Base-by-base conservation (phyloP, 169 alveolate genomes). In the Neospora caninum region DNA sequence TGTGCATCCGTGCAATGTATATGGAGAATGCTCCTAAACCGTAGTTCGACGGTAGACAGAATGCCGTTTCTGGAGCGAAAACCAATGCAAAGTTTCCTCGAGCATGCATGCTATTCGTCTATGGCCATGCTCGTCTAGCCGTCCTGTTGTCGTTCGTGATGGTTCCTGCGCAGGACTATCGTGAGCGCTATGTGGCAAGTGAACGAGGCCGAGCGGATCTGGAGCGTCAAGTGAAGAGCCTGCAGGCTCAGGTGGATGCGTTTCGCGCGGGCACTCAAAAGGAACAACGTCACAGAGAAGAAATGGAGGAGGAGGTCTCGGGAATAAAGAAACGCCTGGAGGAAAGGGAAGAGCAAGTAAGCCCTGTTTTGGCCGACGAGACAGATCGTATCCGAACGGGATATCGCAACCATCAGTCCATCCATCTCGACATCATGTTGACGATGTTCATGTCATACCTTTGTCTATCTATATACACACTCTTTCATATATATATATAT, bases 221-320 rank as follows among this genome's bases (percentile, higher is more conserved):
- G 41, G 89, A 38, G 89, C 89, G 34, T 13, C 89, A 82, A 67
- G 69, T 41, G 89, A 38, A 82, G 89, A 7, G 29, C 10, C 89
- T 82, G 29, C 89, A 41, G 67, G 43, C 38, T 41, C 89, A 82
- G 64, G n/a, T 82, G 34, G 54, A 38, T n/a, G 67, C 4, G 20
- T 20, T 82, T 16, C 67, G 69, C 13, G 89, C 64, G 36, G 89
- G 69, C 16, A 20, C 53, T 1, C 29, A 7, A 22, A 22, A 49
- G 39, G 31, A 82, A 67, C 53, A 38, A 67, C 67, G 54, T 10
- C 53, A 41, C 41, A 82, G 39, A 7, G 84, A 73, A 9, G 84
- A 73, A 36, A 31, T 73, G 42, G 27, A 31, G 84, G 45, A 73
- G 84, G 84, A 73, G 84, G 45, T 73, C 43, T 13, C 49, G 45